Evolutionary conservation across 2,329 filamentous ascomycete genomes (phyloP), one percentile per base, ranked within the genome.

Genomic region (Neonectria punicea): DNA sequence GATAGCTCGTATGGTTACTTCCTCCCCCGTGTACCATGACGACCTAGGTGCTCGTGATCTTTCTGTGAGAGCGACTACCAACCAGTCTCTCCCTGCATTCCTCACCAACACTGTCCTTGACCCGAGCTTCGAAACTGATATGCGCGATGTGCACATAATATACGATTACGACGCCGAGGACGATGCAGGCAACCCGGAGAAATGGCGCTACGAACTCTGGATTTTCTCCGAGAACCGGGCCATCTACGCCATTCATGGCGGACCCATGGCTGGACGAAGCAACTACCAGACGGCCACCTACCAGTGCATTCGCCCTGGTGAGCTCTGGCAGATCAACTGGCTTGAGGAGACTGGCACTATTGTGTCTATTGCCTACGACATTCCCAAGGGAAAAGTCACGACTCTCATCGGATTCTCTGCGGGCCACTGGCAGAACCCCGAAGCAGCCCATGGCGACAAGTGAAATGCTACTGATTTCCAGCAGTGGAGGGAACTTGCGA

Each of bases 131-230:
- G 79, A 86, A 44, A 74, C 79, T 32, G 86, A 89, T 66, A 80
- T 88, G 44, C 79, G 79, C 53, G 80, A 88, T 68, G 80, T 83
- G 1, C 86, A 88, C 66, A 77, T 88, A 1, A 79, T 89, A 57
- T 89, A 89, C 72, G 85, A 89, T 67, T 88, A 88, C 67, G 79
- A 82, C 44, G 85, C 83, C 0, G 75, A 83, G 58, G 81, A 85
- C 58, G 67, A 66, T 2, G 58, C 81, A 2, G 84, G 85, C 8
- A 83, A 84, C 4, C 81, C 84, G 0, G 84, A 87, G 53, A 88
- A 86, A 73, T 89, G 86, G 87, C 82, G 84, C 1, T 89, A 89
- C 69, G 87, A 89, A 65, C 83, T 89, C 72, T 88, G 86, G 86
- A 87, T 87, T 75, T 85, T 84, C 70, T 86, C 82, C 20, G 76